Evolutionary conservation across 768 basidiomycete genomes (phyloP).

Genomic region (Lentinula detonsa): DNA sequence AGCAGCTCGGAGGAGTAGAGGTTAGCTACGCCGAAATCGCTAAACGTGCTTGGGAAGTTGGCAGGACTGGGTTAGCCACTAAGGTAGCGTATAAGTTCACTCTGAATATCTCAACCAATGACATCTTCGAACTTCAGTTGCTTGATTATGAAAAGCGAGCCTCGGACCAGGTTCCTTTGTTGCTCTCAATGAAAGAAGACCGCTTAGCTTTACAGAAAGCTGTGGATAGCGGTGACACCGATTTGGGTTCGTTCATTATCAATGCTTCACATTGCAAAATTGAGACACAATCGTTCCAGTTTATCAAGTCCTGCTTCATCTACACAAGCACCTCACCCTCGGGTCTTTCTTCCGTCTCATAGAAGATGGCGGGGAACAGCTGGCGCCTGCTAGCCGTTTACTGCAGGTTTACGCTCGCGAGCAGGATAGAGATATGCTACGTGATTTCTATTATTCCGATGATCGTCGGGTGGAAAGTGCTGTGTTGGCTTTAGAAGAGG

Average conservation of each 20-base stretch:
- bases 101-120: background rate
- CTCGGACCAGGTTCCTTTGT: constrained; percentile 89
- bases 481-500: constrained; percentile 81
- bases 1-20: constrained; percentile 66
- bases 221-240: constrained; percentile 91
- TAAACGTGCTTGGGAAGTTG: constrained; percentile 87
- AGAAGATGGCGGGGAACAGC: constrained; percentile 77
- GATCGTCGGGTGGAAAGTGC: constrained; percentile 94
- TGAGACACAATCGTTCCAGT: constrained; percentile 40
- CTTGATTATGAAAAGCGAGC: constrained; percentile 87
- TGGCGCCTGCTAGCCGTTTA: constrained; percentile 70
- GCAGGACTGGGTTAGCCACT: constrained; percentile 73
- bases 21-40: constrained; percentile 97
- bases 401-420: constrained; percentile 89
- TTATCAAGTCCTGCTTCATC: constrained; percentile 86
- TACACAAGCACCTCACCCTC: constrained; percentile 76
- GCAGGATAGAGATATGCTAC: constrained; percentile 85
- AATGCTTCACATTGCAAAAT: background rate
- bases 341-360: constrained; percentile 94
- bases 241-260: constrained; percentile 61
- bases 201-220: constrained; percentile 82
- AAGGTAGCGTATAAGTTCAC: constrained; percentile 42
- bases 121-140: constrained; percentile 32
- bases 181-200: constrained; percentile 94
- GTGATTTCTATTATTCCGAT: constrained; percentile 97